These are phyloP conservation scores for Ceratobasidium sp. DNA, from an alignment of 1,284 basidiomycete genomes.

Conservation along the genomic window DNA sequence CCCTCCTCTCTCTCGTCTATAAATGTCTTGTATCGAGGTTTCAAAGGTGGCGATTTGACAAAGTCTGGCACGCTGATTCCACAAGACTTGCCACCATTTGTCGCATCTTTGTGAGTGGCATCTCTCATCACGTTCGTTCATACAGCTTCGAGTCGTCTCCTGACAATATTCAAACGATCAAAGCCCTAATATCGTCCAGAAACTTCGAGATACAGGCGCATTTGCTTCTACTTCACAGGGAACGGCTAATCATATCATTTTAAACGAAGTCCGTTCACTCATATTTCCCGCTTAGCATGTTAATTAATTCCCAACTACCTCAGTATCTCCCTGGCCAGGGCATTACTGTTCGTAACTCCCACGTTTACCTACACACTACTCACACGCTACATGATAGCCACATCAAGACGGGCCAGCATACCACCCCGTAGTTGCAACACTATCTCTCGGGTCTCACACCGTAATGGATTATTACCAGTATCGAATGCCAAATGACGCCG, in stretches of 20 bases:
- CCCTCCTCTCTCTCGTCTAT: not conserved
- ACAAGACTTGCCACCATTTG: slow-evolving; percentile 74
- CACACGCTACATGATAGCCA: slow-evolving; percentile 65
- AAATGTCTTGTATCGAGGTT: slow-evolving; percentile 6
- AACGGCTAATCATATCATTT: slow-evolving; percentile 86
- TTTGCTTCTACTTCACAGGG: slow-evolving; percentile 74
- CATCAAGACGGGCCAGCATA: slow-evolving; percentile 95
- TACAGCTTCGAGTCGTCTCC: not conserved
- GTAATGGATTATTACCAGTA: slow-evolving; percentile 90
- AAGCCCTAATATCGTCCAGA: slow-evolving; percentile 82
- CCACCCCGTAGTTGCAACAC: slow-evolving; percentile 87
- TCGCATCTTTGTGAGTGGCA: slow-evolving; percentile 67
- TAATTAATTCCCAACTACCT: slow-evolving; percentile 50
- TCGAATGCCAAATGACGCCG: slow-evolving; percentile 52
- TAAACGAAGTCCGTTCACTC: slow-evolving; percentile 75
- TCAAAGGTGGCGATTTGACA: slow-evolving; percentile 73
- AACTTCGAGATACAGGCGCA: slow-evolving; percentile 71
- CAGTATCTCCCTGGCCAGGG: slow-evolving; percentile 92
- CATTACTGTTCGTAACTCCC: slow-evolving; percentile 76
- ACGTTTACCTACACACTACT: slow-evolving; percentile 32
- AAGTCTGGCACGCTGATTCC: slow-evolving; percentile 71
- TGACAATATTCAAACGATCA: not conserved
- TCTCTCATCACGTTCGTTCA: not conserved
- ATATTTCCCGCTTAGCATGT: slow-evolving; percentile 18
- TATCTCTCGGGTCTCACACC: slow-evolving; percentile 87